Base-by-base conservation (phyloP, 495 filamentous ascomycete genomes). In the Melanomma pulvis-pyrius region DNA sequence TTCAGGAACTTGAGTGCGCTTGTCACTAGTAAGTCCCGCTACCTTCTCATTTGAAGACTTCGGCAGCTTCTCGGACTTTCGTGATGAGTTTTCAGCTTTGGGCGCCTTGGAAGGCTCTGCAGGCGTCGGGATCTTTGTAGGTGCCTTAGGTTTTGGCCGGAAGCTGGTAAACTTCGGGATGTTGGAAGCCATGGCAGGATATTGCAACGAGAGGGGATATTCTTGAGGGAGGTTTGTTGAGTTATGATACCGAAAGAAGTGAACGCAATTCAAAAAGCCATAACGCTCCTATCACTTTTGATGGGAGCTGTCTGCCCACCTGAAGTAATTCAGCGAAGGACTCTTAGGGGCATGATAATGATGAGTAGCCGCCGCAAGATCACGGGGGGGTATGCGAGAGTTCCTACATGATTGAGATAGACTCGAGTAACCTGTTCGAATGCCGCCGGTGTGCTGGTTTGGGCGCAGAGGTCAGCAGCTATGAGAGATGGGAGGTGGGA, bases 151-250 rank as follows among this genome's bases (percentile, higher is more conserved):
- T 58, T 74, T 74, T 1, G 74, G 72, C 47, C 59, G 59, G 58
- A 77, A 77, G 57, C 72, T 74, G 15, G 73, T 58, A 52, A 77
- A 77, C 47, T 73, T 77, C 2, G 75, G 75, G 13, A 72, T 66
- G 48, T 61, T 55, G 19, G 59, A 32, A 26, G 32, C 49, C 55
- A 62, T 65, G n/a, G 26, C 21, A 17, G 48, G 26, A 19, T 7
- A 41, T 2, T 29, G 22, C 47, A 25, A 3, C 25, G 15, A 21
- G 39, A 54, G 11, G 24, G 25, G 51, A 26, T 21, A 28, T 46
- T 58, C 32, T n/a, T n/a, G n/a, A n/a, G n/a, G n/a, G n/a, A n/a
- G n/a, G 32, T 36, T 36, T 36, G 32, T 36, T 36, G 6, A n/a
- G n/a, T n/a, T n/a, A n/a, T n/a, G n/a, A n/a, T n/a, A 36, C 13